These are phyloP conservation scores for Dryas alaskensis DNA, from an alignment of 306 rosid genomes.

Conservation along the genomic window DNA sequence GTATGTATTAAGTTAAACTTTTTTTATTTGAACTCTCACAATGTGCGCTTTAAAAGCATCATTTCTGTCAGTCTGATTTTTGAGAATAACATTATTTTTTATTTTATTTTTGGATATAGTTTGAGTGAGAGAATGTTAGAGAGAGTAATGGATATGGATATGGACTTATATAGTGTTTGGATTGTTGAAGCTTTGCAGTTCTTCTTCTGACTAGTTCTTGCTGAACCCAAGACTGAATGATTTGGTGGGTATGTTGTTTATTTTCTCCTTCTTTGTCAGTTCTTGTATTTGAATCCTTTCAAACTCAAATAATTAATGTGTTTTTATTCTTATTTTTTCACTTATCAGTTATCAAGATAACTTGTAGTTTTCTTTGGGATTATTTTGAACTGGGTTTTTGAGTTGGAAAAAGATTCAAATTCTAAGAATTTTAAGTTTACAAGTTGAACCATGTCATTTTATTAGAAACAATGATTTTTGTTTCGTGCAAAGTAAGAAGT, in stretches of 20 bases:
- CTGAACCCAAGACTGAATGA: slow-evolving; percentile 23
- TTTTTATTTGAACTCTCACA: not conserved
- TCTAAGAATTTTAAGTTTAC: not conserved
- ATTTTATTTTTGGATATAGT: slow-evolving; percentile 24
- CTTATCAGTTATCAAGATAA: not conserved
- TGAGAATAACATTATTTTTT: slow-evolving; percentile 27
- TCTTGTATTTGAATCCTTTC: too few relatives aligned
- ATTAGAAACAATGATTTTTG: not conserved
- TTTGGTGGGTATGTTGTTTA: slow-evolving; percentile 11
- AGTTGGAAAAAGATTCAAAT: not conserved
- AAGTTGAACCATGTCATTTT: not conserved
- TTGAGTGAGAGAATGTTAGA: slow-evolving; percentile 23
- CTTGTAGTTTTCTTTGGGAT: not conserved
- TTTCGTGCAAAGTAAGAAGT: not conserved
- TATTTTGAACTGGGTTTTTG: slow-evolving; percentile 11
- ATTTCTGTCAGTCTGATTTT: slow-evolving; percentile 22
- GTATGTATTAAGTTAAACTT: not conserved
- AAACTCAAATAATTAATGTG: not conserved
- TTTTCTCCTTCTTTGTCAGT: not conserved
- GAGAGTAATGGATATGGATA: not conserved
- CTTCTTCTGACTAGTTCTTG: slow-evolving; percentile 15
- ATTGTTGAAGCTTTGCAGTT: slow-evolving; percentile 10
- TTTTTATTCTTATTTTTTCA: not conserved
- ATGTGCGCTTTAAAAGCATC: slow-evolving; percentile 23
- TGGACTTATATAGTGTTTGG: not conserved